Evolutionary conservation across 768 basidiomycete genomes (phyloP).

Genomic region (Lactarius vividus): DNA sequence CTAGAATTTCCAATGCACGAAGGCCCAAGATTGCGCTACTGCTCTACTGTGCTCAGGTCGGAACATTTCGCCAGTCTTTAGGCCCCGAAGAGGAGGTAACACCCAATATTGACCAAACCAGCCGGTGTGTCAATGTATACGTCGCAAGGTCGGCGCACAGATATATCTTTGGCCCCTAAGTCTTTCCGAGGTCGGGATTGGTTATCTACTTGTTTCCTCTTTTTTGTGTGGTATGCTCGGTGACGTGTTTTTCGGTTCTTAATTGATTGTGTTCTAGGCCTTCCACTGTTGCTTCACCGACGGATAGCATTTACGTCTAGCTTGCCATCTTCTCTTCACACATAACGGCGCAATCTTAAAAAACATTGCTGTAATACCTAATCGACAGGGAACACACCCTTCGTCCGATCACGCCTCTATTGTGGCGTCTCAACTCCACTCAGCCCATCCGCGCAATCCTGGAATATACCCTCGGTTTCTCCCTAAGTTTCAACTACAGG

Average conservation of each 20-base stretch:
- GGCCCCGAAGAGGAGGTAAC: neutral
- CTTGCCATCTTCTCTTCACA: neutral
- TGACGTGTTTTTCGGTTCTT: conserved; percentile 4
- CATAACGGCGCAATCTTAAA: neutral
- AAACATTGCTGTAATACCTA: neutral
- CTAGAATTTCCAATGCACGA: neutral
- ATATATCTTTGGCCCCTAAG: neutral
- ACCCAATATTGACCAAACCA: neutral
- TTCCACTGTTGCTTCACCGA: neutral
- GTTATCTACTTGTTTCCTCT: neutral
- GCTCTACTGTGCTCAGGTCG: neutral
- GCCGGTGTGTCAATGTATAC: neutral
- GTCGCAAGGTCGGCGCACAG: neutral
- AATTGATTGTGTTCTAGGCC: neutral
- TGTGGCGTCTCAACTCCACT: neutral
- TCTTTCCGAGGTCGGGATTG: neutral
- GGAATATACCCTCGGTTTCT: neutral
- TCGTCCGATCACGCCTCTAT: conserved; percentile 9
- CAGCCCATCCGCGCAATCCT: neutral
- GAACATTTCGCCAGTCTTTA: neutral
- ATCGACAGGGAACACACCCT: neutral
- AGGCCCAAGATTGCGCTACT: neutral
- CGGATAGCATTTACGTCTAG: neutral
- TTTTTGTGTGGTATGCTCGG: neutral
- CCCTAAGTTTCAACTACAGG: neutral